A percentile compares a stretch with the other conserved stretches of the same genome.
phyloP scores from a whole-genome alignment of 2,329 filamentous ascomycete genomes.

The Calonectria pseudoreteaudii region DNA sequence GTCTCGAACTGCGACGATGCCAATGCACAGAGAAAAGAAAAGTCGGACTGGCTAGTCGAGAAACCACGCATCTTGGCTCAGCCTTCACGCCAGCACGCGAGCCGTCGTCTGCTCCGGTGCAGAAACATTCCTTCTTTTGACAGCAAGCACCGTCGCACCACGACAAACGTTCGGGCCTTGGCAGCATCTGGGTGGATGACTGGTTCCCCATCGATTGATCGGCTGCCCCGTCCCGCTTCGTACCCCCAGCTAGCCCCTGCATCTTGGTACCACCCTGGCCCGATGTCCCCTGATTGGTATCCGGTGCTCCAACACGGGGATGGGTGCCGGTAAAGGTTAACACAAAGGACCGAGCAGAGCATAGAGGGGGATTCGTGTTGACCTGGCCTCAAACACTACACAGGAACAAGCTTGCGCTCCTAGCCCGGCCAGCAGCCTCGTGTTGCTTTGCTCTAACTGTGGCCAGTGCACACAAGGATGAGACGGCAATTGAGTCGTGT shows the following conservation, averaged over 20 bases:
- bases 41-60: neutral
- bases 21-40: constrained; percentile 12
- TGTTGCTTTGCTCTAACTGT: constrained; percentile 1
- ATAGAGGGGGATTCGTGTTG: constrained; percentile 15
- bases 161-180: constrained; percentile 37
- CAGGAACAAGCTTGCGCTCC: constrained; percentile 9
- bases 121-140: constrained; percentile 29
- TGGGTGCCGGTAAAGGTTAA: constrained; percentile 30
- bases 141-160: constrained; percentile 34
- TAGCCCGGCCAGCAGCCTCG: neutral
- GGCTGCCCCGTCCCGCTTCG: constrained; percentile 36
- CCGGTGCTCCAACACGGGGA: constrained; percentile 30
- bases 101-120: constrained; percentile 11
- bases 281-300: constrained; percentile 41
- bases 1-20: constrained; percentile 27
- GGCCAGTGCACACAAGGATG: constrained; percentile 20
- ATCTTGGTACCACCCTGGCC: constrained; percentile 3
- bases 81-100: constrained; percentile 12
- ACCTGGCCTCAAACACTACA: constrained; percentile 12
- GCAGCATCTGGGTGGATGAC: constrained; percentile 34
- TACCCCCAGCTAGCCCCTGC: constrained; percentile 9
- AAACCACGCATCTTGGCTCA: constrained; percentile 24
- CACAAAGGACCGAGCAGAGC: constrained; percentile 23
- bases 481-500: constrained; percentile 19
- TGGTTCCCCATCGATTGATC: constrained; percentile 37